Percentiles rank a stretch among this genome's conserved stretches.
These are phyloP conservation scores for Tolypocladium tropicale DNA, from an alignment of 2,329 filamentous ascomycete species.

Conservation along the genomic window DNA sequence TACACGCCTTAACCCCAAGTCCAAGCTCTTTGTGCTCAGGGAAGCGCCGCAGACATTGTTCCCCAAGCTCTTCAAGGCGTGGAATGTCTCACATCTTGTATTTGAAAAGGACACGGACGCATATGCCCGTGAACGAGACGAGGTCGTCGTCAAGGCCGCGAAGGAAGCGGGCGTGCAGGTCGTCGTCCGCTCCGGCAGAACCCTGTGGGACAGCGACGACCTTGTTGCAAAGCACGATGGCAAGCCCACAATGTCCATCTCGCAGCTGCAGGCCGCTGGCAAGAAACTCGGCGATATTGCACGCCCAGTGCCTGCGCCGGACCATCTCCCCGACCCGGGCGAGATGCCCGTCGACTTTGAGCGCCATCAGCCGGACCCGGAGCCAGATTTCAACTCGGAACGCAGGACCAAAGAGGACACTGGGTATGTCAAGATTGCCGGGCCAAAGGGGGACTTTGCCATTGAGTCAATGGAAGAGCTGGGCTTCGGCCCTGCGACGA, in stretches of 20 bases:
- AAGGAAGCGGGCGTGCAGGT: conserved; percentile 57
- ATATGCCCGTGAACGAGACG: conserved; percentile 57
- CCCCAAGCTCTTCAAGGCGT: conserved; percentile 61
- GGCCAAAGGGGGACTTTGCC: conserved; percentile 57
- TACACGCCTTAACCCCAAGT: conserved; percentile 57
- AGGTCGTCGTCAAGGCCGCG: conserved; percentile 46
- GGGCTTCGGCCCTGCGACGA: conserved; percentile 54
- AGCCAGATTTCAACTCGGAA: conserved; percentile 50
- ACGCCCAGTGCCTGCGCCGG: conserved; percentile 50
- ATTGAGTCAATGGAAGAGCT: conserved; percentile 64
- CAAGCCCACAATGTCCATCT: conserved; percentile 66
- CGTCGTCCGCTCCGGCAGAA: conserved; percentile 53
- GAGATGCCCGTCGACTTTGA: conserved; percentile 49
- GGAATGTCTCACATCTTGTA: conserved; percentile 65
- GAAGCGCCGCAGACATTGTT: conserved; percentile 63
- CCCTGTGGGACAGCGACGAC: conserved; percentile 64
- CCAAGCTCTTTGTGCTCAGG: conserved; percentile 60
- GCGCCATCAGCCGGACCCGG: conserved; percentile 38
- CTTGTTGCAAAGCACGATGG: conserved; percentile 54
- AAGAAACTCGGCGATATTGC: conserved; percentile 52
- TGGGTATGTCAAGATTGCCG: conserved; percentile 51
- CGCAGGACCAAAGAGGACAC: conserved; percentile 43
- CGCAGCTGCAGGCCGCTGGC: conserved; percentile 53
- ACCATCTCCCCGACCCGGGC: conserved; percentile 52
- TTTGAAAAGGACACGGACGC: conserved; percentile 73